Base-by-base conservation (phyloP, 202 grass and related monocot species). In the Bolboschoenoplectus hybrid region DNA sequence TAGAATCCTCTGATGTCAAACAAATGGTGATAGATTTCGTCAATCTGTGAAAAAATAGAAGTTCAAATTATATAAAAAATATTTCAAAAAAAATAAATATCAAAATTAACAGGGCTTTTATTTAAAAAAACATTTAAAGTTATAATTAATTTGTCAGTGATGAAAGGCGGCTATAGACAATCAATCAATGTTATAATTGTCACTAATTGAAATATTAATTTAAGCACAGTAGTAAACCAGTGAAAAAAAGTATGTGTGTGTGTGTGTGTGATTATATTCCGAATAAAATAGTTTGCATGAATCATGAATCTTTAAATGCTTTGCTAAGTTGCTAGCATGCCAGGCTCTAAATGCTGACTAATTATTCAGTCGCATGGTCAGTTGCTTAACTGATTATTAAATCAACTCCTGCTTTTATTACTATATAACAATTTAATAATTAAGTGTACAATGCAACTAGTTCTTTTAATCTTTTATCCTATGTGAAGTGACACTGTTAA, bases 251-350 rank as follows among this genome's bases (percentile, higher is more conserved):
- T n/a, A n/a, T n/a, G n/a, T n/a, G n/a, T n/a, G n/a, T n/a, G n/a
- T n/a, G n/a, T n/a, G n/a, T n/a, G n/a, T n/a, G n/a, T n/a, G 58
- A 40, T 38, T 78, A 51, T 20, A 75, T 20, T 52, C 46, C 9
- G 19, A 51, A 51, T 36, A 34, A 57, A 40, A 77, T 38, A 16
- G 32, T 39, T 26, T 79, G n/a, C 74, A 57, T 79, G 50, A n/a
- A 79, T 52, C 7, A 79, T 14, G 35, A n/a, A 41, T 40, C 13
- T 34, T 79, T 80, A 80, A 80, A 43, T 58, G 16, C 36, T 43
- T 43, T 57, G 50, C 5, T 77, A 77, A 57, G 74, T 80, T 80
- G 75, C 36, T 58, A 60, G 36, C 51, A 36, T 58, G 53, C 75
- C 34, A 80, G 19, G 14, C 5, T 41, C 19, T 80, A 43, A 80